Percentiles rank a stretch among this genome's conserved stretches.
These are phyloP conservation scores for Verbascum thapsus DNA, from an alignment of 257 asterid genomes.

Conservation along the genomic window DNA sequence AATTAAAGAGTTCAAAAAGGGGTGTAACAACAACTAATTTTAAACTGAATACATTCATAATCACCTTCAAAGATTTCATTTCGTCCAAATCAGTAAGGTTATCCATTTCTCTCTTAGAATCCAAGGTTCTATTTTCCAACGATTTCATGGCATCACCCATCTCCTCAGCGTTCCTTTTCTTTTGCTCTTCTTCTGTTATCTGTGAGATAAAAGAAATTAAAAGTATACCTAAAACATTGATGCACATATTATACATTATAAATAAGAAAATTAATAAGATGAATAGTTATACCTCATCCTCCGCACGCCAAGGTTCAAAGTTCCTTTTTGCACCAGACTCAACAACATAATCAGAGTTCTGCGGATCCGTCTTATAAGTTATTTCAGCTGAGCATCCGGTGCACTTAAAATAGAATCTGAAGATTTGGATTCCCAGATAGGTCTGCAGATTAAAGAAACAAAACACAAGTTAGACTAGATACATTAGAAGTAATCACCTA, in stretches of 20 bases:
- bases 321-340: slow-evolving; percentile 87
- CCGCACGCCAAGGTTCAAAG: slow-evolving; percentile 90
- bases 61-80: slow-evolving; percentile 91
- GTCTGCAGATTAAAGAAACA: slow-evolving; percentile 52
- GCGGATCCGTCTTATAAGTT: slow-evolving; percentile 88
- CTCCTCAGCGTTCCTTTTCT: slow-evolving; percentile 76
- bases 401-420: slow-evolving; percentile 86
- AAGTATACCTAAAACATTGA: not conserved
- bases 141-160: slow-evolving; percentile 98
- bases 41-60: slow-evolving; percentile 1
- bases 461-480: slow-evolving; percentile 23
- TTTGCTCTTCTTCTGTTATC: slow-evolving; percentile 61
- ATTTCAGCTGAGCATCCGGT: slow-evolving; percentile 88
- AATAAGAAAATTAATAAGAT: not conserved
- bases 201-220: slow-evolving; percentile 27
- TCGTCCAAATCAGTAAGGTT: slow-evolving; percentile 88
- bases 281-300: slow-evolving; percentile 65
- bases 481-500: not conserved
- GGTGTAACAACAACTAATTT: not conserved
- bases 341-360: slow-evolving; percentile 80
- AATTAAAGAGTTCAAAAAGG: not conserved
- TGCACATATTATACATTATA: not conserved
- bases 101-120: slow-evolving; percentile 91
- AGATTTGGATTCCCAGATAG: slow-evolving; percentile 83
- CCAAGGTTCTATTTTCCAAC: slow-evolving; percentile 81